Base-by-base conservation (phyloP, 208 protist genomes). In the Leptomonas pyrrhocoris region DNA sequence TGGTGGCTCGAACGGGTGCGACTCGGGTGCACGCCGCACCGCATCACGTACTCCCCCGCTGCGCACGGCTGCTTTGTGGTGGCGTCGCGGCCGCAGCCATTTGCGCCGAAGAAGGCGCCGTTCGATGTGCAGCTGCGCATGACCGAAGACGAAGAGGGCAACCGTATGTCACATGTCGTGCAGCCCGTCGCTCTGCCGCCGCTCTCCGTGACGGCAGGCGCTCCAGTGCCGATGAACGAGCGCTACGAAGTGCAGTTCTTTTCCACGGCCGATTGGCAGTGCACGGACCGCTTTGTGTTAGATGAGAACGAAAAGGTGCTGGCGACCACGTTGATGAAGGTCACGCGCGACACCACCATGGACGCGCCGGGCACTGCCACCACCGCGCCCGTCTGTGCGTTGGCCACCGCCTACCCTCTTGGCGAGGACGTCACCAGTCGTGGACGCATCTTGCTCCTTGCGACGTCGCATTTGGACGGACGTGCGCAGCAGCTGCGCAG, bases 301-400 rank as follows among this genome's bases (percentile, higher is more conserved):
- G 85, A 94, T 31, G 74, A 83, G 57, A 97, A 97, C 65, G 92
- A 97, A 61, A 80, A 88, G 60, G 92, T 95, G 50, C 73, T 97
- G 21, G 69, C 77, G 13, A 79, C 83, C 2, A 80, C 83, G 50
- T 74, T 81, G 69, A 59, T 91, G 27, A 61, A 83, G 6, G 77
- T 94, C 27, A 73, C 77, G 21, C 80, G 80, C 2, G 83, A 94
- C 61, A 85, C 79, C 11, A 66, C 79, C 12, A 67, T 72, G 56
- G 86, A 91, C 50, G 69, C 59, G 2, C 25, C 28, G 21, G 46
- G 63, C 27, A 59, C 57, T 5, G 46, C 75, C 40, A 50, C 74
- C 2, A 80, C 77, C 45, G 89, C 80, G 13, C 84, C 85, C 6
- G 83, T 94, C 12, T 92, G 82, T 66, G 86, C 86, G n/a, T 51